Base-by-base conservation (phyloP, 2,329 filamentous ascomycete genomes). In the Diaporthe humulicola region DNA sequence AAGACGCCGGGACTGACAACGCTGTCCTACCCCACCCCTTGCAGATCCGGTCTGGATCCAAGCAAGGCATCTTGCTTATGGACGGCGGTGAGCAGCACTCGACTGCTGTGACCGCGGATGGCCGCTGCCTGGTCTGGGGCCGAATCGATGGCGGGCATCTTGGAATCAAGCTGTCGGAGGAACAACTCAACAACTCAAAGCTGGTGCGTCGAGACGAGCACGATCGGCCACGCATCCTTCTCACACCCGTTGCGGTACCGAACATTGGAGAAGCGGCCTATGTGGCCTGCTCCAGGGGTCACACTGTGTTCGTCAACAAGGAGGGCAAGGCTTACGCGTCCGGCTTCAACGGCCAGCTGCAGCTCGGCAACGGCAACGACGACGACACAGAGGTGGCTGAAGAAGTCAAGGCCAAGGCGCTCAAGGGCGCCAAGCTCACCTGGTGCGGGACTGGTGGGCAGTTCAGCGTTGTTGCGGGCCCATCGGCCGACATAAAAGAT, bases 271-370 rank as follows among this genome's bases (percentile, higher is more conserved):
- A 87, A 25, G 85, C 74, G 1, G 50, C 70, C 7, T 83, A 84
- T 45, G 88, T 88, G 40, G 85, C 88, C 12, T 89, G 90, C 73
- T 90, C 89, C 50, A 88, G 88, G 2, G 92, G 93, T 74, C 91
- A 93, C 82, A 90, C 87, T 70, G 88, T 94, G 73, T 90, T 90
- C 58, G 87, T 94, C 78, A 89, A 89, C 78, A 86, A 86, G 74
- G 69, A 75, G 33, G 92, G 92, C 75, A 88, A 88, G 77, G 91
- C 91, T 7, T 93, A 89, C 82, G 88, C 88, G 6, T 93, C 92
- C 90, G 92, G 92, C 8, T 94, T 93, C 83, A 90, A 88, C 22
- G 89, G 89, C 33, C 92, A 90, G 75, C 92, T 92, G 79, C 92
- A 93, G 82, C 92, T 91, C 5, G 92, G 92, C 3, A 89, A 90